phyloP scores from a whole-genome alignment of 306 rosid genomes.

The Malus sylvestris region DNA sequence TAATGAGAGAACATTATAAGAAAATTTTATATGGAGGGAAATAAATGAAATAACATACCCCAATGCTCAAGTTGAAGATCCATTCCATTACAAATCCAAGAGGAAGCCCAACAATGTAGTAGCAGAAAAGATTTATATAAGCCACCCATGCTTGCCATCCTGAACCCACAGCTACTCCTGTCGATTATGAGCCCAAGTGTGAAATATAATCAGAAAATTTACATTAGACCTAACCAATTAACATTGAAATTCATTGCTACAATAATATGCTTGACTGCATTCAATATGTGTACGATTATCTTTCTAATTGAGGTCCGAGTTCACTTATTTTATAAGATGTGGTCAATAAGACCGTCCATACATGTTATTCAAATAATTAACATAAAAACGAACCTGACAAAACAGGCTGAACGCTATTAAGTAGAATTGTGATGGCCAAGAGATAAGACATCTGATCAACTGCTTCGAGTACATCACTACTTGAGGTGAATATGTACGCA shows the following conservation, averaged over 20 bases:
- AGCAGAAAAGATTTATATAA: constrained; percentile 25
- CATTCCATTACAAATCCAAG: constrained; percentile 14
- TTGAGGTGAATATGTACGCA: constrained; percentile 47
- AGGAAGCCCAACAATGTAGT: constrained; percentile 21
- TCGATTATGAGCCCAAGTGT: neutral
- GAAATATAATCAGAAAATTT: neutral
- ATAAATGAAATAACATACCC: neutral
- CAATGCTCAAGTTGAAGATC: constrained; percentile 10
- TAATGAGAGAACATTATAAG: neutral
- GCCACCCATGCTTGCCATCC: constrained; percentile 31
- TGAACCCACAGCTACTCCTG: constrained; percentile 25
- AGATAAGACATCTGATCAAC: constrained; percentile 39
- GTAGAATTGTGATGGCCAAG: constrained; percentile 46
- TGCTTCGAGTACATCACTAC: constrained; percentile 36
- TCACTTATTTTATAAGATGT: no score
- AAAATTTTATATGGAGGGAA: neutral
- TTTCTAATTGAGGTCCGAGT: neutral
- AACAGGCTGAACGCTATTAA: constrained; percentile 64
- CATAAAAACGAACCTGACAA: constrained; percentile 36
- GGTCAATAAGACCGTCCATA: neutral
- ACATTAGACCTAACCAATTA: neutral
- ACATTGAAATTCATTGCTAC: neutral
- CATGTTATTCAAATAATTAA: neutral
- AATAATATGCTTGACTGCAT: neutral
- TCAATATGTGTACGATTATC: no score